A percentile compares a stretch with the other conserved stretches of the same genome.
Evolutionary conservation across 2,329 filamentous ascomycete species (phyloP).

Genomic region (Didymella exigua): DNA sequence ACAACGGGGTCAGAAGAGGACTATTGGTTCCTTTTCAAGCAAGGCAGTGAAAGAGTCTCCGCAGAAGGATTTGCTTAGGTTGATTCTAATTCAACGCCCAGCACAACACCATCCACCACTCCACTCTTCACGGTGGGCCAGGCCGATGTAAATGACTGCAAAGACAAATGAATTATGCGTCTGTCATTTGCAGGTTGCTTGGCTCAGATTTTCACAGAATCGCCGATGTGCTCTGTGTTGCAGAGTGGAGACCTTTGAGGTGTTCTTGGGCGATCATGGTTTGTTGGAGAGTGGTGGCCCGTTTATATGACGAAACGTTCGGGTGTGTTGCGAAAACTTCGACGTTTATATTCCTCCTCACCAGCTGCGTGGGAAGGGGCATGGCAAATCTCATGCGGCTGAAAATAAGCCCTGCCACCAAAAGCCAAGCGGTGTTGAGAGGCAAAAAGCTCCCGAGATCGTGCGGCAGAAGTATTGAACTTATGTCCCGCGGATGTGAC

Average conservation of each 20-base stretch:
- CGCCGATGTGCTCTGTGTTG: constrained; percentile 7
- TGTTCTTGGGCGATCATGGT: constrained; percentile 9
- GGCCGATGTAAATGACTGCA: background rate
- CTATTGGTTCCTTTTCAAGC: constrained; percentile 6
- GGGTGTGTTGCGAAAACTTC: constrained; percentile 5
- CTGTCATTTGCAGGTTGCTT: background rate
- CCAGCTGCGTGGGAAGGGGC: background rate
- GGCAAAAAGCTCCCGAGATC: constrained; percentile 4
- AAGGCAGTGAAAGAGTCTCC: background rate
- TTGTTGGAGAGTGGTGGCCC: constrained; percentile 4
- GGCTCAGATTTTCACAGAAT: constrained; percentile 6
- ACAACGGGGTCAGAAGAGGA: constrained; percentile 1
- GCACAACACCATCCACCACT: constrained; percentile 3
- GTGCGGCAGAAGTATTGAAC: constrained; percentile 1
- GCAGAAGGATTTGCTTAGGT: background rate
- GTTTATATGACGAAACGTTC: constrained; percentile 10
- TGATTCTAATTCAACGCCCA: constrained; percentile 2
- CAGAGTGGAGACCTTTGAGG: background rate
- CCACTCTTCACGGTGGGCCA: constrained; percentile 13
- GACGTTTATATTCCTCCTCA: background rate
- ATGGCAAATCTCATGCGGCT: constrained; percentile 15
- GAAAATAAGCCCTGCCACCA: constrained; percentile 13
- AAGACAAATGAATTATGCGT: background rate
- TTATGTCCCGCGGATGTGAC: constrained; percentile 1
- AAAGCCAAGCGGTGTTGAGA: background rate